Percentiles rank a stretch among this genome's conserved stretches.
phyloP scores from a whole-genome alignment of 2,329 filamentous ascomycete genomes.

The Pseudogymnoascus sp. region DNA sequence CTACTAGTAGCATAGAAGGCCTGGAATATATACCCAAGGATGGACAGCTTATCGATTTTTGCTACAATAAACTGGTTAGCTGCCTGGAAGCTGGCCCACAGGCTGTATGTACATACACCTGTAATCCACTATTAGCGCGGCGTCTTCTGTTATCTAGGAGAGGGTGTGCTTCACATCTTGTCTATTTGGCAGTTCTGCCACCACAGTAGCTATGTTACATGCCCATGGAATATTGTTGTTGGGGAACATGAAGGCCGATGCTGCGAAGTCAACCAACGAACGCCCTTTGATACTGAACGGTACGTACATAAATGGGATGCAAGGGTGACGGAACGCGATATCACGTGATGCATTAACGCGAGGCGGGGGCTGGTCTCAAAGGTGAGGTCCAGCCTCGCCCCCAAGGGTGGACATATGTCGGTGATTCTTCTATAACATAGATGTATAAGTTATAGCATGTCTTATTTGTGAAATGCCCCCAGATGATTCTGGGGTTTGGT shows the following conservation, averaged over 20 bases:
- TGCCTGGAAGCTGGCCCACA: neutral
- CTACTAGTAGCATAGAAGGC: neutral
- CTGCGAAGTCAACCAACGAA: neutral
- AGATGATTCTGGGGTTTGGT: constrained; percentile 2
- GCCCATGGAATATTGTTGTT: neutral
- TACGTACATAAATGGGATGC: constrained; percentile 4
- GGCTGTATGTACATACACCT: constrained; percentile 3
- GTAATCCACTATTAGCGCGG: neutral
- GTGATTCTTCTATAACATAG: constrained; percentile 4
- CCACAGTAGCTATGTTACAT: constrained; percentile 6
- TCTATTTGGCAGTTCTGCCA: neutral
- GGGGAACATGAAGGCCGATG: neutral
- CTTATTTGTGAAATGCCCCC: constrained; percentile 3
- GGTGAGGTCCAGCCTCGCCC: neutral
- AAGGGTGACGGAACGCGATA: neutral
- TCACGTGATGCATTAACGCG: neutral
- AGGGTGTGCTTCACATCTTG: neutral
- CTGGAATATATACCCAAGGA: constrained; percentile 37
- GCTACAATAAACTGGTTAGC: constrained; percentile 44
- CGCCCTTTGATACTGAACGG: neutral
- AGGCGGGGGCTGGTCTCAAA: neutral
- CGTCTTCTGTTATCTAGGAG: neutral
- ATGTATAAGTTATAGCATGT: constrained; percentile 5
- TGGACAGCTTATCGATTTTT: constrained; percentile 82
- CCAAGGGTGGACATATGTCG: neutral